Base-by-base conservation (phyloP, 1,284 basidiomycete species). In the Cutaneotrichosporon cutaneum region DNA sequence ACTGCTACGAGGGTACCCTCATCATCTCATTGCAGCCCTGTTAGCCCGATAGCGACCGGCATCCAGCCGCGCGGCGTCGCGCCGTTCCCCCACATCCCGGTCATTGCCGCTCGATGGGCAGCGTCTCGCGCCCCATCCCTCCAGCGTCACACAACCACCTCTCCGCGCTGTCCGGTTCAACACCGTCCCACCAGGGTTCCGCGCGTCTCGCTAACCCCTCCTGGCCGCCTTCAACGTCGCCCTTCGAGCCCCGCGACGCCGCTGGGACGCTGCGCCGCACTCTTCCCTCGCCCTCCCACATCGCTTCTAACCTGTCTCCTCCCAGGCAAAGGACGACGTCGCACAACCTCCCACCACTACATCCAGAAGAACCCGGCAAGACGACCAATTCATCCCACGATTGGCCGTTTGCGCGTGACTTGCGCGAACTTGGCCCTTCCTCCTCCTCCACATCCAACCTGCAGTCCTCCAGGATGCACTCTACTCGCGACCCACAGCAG, bases 351-450 rank as follows among this genome's bases (percentile, higher is more conserved):
- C 18, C 18, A 8, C 39, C 3, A 42, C 39, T 42, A n/a, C 18
- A 42, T 42, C 39, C 39, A n/a, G 39, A 42, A n/a, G n/a, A n/a
- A 39, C 18, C 16, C 18, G 39, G 13, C 14, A 42, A 42, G 39
- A 42, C 39, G 16, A 42, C 39, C 39, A 42, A n/a, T n/a, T n/a
- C 39, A 9, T 5, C 16, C 18, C 9, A 42, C 39, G 39, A 42
- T 16, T 42, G 39, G 39, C 39, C 7, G 13, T 42, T 42, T 42
- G 39, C 18, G 39, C 39, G 39, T 18, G 39, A 42, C 39, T n/a
- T 18, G 39, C 39, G 18, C 63, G 63, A 14, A 54, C 61, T 18
- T 63, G 62, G 30, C 56, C 60, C 13, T 63, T 56, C 69, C 67
- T n/a, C 4, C 39, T 42, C 39, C 39, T 42, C 39, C n/a, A n/a